Conservation (phyloP, 352 stramenopile species). For the Pythium dissimile region DNA sequence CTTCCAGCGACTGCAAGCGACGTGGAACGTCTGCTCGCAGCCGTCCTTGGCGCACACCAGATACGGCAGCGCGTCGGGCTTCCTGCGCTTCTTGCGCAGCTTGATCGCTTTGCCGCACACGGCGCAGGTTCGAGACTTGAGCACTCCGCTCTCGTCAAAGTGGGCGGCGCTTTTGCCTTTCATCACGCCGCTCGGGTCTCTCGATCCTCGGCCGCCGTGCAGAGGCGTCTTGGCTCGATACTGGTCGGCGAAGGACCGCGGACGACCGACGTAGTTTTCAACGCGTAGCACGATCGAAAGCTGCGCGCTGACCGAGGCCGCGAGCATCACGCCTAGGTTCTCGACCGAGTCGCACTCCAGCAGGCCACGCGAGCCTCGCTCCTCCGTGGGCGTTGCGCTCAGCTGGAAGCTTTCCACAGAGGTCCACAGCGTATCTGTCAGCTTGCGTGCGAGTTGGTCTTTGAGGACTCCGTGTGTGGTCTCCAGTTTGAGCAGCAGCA, state of each 20-base stretch:
- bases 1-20: conserved; percentile 65
- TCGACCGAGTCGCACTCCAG: conserved; percentile 51
- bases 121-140: conserved; percentile 45
- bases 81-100: conserved; percentile 22
- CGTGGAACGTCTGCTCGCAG: conserved; percentile 60
- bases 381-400: conserved; percentile 31
- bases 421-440: conserved; percentile 50
- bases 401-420: conserved; percentile 51
- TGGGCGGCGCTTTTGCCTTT: conserved; percentile 38
- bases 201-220: background rate
- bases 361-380: conserved; percentile 39
- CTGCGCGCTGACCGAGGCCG: conserved; percentile 39
- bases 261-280: conserved; percentile 50
- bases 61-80: conserved; percentile 4
- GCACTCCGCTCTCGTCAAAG: conserved; percentile 53
- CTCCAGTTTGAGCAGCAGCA: conserved; percentile 69
- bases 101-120: conserved; percentile 52
- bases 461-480: conserved; percentile 64
- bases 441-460: conserved; percentile 42
- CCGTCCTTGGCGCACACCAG: conserved; percentile 44
- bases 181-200: background rate
- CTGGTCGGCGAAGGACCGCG: conserved; percentile 40
- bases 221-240: conserved; percentile 29
- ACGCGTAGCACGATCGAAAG: conserved; percentile 48
- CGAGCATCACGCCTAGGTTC: conserved; percentile 57